Evolutionary conservation across 2,329 filamentous ascomycete genomes (phyloP), one percentile per base, ranked within the genome.

Genomic region (Exophiala calicioides): DNA sequence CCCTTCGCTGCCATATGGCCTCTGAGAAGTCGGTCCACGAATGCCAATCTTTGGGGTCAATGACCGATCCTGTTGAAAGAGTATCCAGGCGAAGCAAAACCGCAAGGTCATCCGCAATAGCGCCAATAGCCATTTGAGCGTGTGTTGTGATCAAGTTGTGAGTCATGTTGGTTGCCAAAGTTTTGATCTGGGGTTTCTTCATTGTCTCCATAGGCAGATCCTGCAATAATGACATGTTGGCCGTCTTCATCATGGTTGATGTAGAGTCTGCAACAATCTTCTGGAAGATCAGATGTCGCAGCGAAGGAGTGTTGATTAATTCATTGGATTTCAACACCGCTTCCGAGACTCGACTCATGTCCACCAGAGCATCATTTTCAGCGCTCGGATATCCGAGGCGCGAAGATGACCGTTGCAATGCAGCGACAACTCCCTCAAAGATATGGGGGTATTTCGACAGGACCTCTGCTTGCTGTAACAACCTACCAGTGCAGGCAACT

Each of bases 401-500:
- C n/a, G 21, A 29, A 10, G 47, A 7, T 10, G 31, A 26, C 6
- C 44, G 26, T 3, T 47, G 33, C 12, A 33, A 38, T 18, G 15
- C 15, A 4, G 40, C 37, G 24, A 43, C 30, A 10, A 53, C n/a
- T 3, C 13, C 20, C 26, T 21, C 16, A 27, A 36, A 50, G 4
- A 31, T 20, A n/a, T 39, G 34, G 2, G 45, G 33, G 19, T 42
- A 45, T 8, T 26, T 40, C 13, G 27, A 47, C 18, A 56, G 38
- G n/a, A 41, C 35, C 8, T 27, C 15, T 2, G 45, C 27, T 12
- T 32, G 35, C 20, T 49, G 37, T 29, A 55, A 27, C 24, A 57
- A 19, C 30, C 27, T 41, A 16, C 51, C 51, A 21, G 53, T 31
- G 18, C 51, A 57, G 5, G 45, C 51, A 19, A 26, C 36, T 10